Evolutionary conservation across 2,329 filamentous ascomycete genomes (phyloP), one percentile per base, ranked within the genome.

Genomic region (Fusarium sp.): DNA sequence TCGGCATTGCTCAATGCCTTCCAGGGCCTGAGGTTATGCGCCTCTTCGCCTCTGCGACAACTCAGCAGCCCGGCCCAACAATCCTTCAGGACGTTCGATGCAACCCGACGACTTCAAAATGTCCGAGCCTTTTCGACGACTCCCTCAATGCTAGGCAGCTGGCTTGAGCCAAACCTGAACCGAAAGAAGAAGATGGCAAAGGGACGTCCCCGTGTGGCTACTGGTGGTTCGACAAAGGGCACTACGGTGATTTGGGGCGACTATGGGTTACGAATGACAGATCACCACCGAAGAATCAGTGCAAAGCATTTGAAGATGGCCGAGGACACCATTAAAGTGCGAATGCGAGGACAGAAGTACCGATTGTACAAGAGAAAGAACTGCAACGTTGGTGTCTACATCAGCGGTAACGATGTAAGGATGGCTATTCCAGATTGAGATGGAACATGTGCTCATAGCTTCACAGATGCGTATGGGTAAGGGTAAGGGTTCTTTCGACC

Each of bases 171-270:
- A 33, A 91, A 88, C 74, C 81, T 88, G 66, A 80, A 90, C 73
- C 89, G 92, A 69, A 94, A 93, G 77, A 91, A 89, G 76, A 93
- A 92, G 79, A 97, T 96, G 84, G 94, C 94, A 71, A 97, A 97
- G 82, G 96, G 95, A 39, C 89, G 94, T 3, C 91, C 92, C 49
- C 89, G 93, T 73, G 94, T 98, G 48, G 88, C 92, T 24, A 99
- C 94, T 0, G 96, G 96, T 65, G 96, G 96, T 64, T 96, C 92
- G 56, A 90, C 87, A 35, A 94, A 96, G 78, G 96, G 96, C 72
- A 99, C 96, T 35, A 98, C 95, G 0, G 92, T 99, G 20, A 89
- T 96, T 58, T 98, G 94, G 93, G 96, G 96, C 56, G 94, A 98
- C 79, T 99, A 94, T 77, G 96, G 96, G 10, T 83, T 99, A 71